A percentile compares a stretch with the other conserved stretches of the same genome.
Conservation (phyloP, 2,329 filamentous ascomycete species). For the Monilinia aucupariae region DNA sequence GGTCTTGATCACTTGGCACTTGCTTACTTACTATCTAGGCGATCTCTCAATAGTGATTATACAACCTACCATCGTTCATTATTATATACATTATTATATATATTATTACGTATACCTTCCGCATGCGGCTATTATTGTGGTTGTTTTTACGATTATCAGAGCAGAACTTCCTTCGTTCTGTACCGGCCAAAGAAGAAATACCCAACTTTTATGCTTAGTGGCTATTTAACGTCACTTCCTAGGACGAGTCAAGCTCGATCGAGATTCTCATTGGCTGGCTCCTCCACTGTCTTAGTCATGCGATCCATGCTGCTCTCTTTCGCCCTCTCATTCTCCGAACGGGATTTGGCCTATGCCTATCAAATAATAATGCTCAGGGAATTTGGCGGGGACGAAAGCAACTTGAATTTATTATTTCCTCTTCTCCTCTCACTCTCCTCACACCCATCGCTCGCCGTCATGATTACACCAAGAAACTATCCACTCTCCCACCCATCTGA, state of each 20-base stretch:
- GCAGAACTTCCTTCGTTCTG: no score
- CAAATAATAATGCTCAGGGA: constrained; percentile 1
- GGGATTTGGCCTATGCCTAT: constrained; percentile 8
- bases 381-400: constrained; percentile 14
- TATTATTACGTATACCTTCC: no score
- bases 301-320: not conserved
- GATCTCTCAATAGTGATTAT: no score
- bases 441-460: constrained; percentile 12
- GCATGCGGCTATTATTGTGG: no score
- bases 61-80: no score
- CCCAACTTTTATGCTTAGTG: not conserved
- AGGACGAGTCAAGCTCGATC: not conserved
- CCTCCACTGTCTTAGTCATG: not conserved
- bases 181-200: no score
- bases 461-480: constrained; percentile 17
- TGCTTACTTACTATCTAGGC: no score
- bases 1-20: no score
- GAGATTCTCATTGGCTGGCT: not conserved
- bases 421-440: constrained; percentile 6
- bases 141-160: no score
- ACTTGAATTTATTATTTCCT: constrained; percentile 11
- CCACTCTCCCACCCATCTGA: constrained; percentile 4
- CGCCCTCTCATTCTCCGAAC: constrained; percentile 3
- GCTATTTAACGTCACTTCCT: not conserved
- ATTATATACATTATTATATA: no score